Evolutionary conservation across 768 basidiomycete species (phyloP).

Genomic region (Pisolithus orientalis): DNA sequence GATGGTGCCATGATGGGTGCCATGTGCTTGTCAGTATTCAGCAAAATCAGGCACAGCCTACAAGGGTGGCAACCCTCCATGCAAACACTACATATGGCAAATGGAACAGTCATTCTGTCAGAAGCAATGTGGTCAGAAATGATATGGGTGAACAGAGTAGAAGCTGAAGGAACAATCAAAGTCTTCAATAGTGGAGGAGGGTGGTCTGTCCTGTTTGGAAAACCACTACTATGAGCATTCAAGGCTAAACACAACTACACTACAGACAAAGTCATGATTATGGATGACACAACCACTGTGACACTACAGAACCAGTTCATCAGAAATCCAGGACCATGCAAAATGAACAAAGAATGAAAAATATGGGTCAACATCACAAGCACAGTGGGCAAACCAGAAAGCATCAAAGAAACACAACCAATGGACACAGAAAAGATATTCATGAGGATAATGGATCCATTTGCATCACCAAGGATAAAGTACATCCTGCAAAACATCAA

Average conservation of each 20-base stretch:
- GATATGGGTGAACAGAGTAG: neutral
- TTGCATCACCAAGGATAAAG: constrained; percentile 7
- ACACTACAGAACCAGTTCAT: neutral
- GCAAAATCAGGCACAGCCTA: neutral
- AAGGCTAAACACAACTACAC: constrained; percentile 21
- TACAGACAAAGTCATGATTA: constrained; percentile 2
- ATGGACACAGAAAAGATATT: neutral
- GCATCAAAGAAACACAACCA: neutral
- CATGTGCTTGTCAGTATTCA: neutral
- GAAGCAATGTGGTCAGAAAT: constrained; percentile 4
- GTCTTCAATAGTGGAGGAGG: constrained; percentile 16
- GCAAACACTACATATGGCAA: constrained; percentile 26
- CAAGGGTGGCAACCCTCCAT: neutral
- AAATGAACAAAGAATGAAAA: neutral
- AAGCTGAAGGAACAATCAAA: neutral
- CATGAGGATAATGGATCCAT: neutral
- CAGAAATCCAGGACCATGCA: neutral
- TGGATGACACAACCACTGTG: neutral
- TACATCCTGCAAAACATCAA: constrained; percentile 13
- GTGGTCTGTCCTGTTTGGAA: constrained; percentile 26
- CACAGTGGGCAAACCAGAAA: neutral
- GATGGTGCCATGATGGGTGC: neutral
- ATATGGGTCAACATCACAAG: neutral
- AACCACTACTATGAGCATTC: constrained; percentile 18
- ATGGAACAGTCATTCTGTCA: constrained; percentile 11